These are phyloP conservation scores for Diutina sp. DNA, from an alignment of 1,139 yeast genomes.

Conservation along the genomic window DNA sequence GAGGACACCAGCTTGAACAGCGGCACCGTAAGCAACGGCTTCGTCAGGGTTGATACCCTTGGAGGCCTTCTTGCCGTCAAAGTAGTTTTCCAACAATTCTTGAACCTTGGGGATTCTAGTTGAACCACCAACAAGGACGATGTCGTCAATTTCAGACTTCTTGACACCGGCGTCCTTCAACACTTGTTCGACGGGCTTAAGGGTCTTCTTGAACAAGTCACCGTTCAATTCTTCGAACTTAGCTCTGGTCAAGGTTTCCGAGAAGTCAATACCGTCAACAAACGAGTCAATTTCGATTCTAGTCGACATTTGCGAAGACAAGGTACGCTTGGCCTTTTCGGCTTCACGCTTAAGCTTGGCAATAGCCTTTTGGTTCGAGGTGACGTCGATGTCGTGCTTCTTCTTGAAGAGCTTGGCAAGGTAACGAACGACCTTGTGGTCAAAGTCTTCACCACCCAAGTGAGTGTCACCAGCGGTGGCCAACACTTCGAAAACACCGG, in stretches of 20 bases:
- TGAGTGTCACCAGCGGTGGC: conserved; percentile 98
- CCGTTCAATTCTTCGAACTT: conserved; percentile 28
- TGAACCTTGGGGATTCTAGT: conserved; percentile 3
- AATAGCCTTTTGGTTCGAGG: conserved; percentile 49
- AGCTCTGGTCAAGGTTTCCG: conserved; percentile 27
- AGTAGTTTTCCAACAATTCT: conserved; percentile 3
- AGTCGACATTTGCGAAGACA: conserved; percentile 24
- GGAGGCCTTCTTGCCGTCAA: conserved; percentile 4
- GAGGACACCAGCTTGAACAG: conserved; percentile 2
- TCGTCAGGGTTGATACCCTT: conserved; percentile 3
- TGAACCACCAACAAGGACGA: conserved; percentile 3
- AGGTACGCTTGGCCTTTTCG: conserved; percentile 29
- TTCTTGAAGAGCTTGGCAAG: conserved; percentile 77
- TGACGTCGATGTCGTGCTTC: conserved; percentile 90
- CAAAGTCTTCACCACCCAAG: conserved; percentile 85
- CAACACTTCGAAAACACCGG: conserved; percentile 93
- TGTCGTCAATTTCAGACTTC: conserved; percentile 3
- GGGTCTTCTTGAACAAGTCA: conserved; percentile 26
- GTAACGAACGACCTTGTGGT: conserved; percentile 78
- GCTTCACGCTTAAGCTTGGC: conserved; percentile 30
- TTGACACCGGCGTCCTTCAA: conserved; percentile 3
- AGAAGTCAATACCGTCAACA: conserved; percentile 26
- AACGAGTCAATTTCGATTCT: conserved; percentile 23
- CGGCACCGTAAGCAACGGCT: conserved; percentile 3
- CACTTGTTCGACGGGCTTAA: conserved; percentile 28